Conservation (phyloP, 495 filamentous ascomycete species). For the Penicillium alfredii region DNA sequence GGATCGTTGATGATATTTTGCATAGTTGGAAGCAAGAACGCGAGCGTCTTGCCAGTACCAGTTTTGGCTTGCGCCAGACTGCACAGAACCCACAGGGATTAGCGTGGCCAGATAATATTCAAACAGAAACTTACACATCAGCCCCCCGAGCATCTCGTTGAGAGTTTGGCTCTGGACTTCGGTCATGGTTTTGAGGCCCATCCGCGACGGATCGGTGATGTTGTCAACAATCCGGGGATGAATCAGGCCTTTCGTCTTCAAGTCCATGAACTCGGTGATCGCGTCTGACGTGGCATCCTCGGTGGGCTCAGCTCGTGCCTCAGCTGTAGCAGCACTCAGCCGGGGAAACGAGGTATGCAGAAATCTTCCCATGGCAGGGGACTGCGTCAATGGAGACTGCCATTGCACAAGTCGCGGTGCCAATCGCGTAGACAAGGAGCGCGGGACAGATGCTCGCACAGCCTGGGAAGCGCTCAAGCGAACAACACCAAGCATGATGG, state of each 20-base stretch:
- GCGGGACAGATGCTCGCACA: constrained; percentile 32
- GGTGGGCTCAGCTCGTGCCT: constrained; percentile 12
- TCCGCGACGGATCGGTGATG: constrained; percentile 54
- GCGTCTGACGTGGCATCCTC: constrained; percentile 18
- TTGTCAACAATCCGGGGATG: constrained; percentile 57
- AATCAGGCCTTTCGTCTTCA: constrained; percentile 57
- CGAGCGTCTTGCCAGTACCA: constrained; percentile 82
- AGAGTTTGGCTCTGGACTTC: constrained; percentile 86
- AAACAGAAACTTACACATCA: constrained; percentile 60
- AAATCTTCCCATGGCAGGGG: constrained; percentile 20
- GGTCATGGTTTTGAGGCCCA: constrained; percentile 83
- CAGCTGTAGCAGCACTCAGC: constrained; percentile 20
- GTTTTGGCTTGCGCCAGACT: constrained; percentile 87
- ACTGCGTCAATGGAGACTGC: constrained; percentile 18
- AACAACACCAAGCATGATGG: constrained; percentile 40
- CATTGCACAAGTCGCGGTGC: constrained; percentile 27
- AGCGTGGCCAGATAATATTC: not conserved
- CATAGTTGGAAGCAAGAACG: constrained; percentile 71
- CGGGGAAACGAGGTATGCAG: constrained; percentile 29
- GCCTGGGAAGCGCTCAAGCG: constrained; percentile 35
- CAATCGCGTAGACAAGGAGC: constrained; percentile 21
- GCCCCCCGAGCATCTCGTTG: constrained; percentile 65
- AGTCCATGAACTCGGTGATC: constrained; percentile 64
- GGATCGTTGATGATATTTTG: constrained; percentile 65
- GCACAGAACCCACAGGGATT: constrained; percentile 16